Evolutionary conservation across 306 rosid species (phyloP).

Genomic region (Rosa persica): DNA sequence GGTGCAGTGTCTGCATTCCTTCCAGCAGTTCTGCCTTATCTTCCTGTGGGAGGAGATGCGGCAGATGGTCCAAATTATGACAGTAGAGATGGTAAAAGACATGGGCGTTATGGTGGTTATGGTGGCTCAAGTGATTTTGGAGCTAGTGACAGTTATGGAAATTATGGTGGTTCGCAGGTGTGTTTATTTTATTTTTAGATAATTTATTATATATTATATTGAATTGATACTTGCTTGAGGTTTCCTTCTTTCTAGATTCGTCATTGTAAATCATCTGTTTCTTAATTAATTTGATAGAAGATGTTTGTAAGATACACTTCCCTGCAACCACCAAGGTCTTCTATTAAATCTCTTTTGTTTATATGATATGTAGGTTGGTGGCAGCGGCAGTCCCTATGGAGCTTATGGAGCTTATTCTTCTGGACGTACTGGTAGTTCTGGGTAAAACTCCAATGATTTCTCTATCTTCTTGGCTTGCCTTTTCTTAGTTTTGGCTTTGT

Average conservation of each 20-base stretch:
- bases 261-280: not conserved
- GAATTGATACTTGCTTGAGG: not conserved
- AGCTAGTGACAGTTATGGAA: slow-evolving; percentile 65
- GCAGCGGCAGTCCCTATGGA: slow-evolving; percentile 69
- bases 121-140: slow-evolving; percentile 77
- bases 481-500: not conserved
- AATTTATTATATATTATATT: not conserved
- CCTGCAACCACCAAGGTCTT: not conserved
- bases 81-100: slow-evolving; percentile 75
- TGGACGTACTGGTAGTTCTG: slow-evolving; percentile 67
- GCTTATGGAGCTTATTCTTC: slow-evolving; percentile 84
- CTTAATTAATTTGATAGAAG: not conserved
- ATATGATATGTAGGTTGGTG: slow-evolving; percentile 59
- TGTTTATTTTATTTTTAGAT: not conserved
- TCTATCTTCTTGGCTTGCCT: not conserved
- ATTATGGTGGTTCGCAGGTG: slow-evolving; percentile 92
- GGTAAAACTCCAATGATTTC: slow-evolving; percentile 46
- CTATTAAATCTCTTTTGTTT: slow-evolving; percentile 30
- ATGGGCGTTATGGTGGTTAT: slow-evolving; percentile 80
- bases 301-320: not conserved
- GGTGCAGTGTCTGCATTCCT: slow-evolving; percentile 73
- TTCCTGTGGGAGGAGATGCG: slow-evolving; percentile 72
- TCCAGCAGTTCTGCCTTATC: slow-evolving; percentile 80
- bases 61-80: slow-evolving; percentile 71
- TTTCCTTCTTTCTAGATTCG: not conserved